Conservation (phyloP, 1,139 yeast species). For the Magnusiomyces suaveolens region DNA sequence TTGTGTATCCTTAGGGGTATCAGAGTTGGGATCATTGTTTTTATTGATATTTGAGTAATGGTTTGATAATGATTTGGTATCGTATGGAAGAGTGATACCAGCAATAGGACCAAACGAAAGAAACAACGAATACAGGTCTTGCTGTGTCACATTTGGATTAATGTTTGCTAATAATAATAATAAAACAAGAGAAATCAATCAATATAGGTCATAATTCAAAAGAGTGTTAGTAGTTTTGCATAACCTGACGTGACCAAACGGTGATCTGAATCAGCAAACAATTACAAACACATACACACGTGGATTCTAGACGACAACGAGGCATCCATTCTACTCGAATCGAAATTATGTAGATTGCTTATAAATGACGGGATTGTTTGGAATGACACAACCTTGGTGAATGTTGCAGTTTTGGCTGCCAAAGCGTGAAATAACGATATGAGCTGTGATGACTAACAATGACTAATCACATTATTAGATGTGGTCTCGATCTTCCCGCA, state of each 20-base stretch:
- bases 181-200: background rate
- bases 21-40: background rate
- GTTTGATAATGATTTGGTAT: conserved; percentile 5
- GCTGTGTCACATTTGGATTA: conserved; percentile 13
- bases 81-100: conserved; percentile 19
- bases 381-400: background rate
- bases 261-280: background rate
- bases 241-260: no score
- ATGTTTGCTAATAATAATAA: background rate
- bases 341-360: background rate
- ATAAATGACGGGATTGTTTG: background rate
- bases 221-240: no score
- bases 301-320: conserved; percentile 3
- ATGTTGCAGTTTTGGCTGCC: no score
- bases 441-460: no score
- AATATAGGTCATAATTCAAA: no score
- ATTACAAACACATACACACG: conserved; percentile 1
- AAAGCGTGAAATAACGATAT: no score
- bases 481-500: no score
- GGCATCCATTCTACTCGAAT: conserved; percentile 2
- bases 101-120: conserved; percentile 34
- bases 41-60: background rate
- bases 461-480: no score
- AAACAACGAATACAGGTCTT: conserved; percentile 23
- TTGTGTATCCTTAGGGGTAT: background rate